Evolutionary conservation across 2,329 filamentous ascomycete species (phyloP), one percentile per base, ranked within the genome.

Genomic region (Sarocladiaceae sp.): DNA sequence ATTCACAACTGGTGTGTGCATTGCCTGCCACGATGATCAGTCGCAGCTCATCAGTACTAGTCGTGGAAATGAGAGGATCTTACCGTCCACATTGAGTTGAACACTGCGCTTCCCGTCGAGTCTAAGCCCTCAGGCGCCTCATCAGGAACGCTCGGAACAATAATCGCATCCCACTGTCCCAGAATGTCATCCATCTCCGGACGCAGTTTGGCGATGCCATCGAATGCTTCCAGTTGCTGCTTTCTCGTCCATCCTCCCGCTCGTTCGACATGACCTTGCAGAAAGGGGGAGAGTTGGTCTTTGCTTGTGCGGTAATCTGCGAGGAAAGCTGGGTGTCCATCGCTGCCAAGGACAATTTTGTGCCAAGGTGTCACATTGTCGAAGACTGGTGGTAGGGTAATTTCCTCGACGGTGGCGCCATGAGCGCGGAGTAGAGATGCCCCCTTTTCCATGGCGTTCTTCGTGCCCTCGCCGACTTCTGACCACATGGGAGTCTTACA

Each of bases 1-100:
- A 54, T 87, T 86, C n/a, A 86, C 64, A 0, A 82, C 79, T 0
- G 84, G 84, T 1, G 73, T 77, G 55, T 87, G 83, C 13, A 87
- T 64, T 11, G 69, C 70, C 68, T 72, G 13, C n/a, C n/a, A 2
- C 11, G 7, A 12, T n/a, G 22, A 60, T 55, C 31, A 36, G 10
- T 42, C 17, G 23, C 35, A 13, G 7, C 17, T 18, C 17, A 18
- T n/a, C 11, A 8, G 17, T 39, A 7, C 8, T 10, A 12, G 11
- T 39, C 17, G 37, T 15, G 37, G 17, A 42, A 22, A 11, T 22
- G 18, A 57, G n/a, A n/a, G n/a, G n/a, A n/a, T n/a, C 73, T 64
- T 53, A 80, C 77, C 35, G 76, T 78, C 76, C 75, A 79, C 0
- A 73, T 71, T 15, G 58, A 57, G 56, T 76, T 76, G 53, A 78